Evolutionary conservation across 1,284 basidiomycete genomes (phyloP), one percentile per base, ranked within the genome.

Genomic region (Boletus holoroseus): DNA sequence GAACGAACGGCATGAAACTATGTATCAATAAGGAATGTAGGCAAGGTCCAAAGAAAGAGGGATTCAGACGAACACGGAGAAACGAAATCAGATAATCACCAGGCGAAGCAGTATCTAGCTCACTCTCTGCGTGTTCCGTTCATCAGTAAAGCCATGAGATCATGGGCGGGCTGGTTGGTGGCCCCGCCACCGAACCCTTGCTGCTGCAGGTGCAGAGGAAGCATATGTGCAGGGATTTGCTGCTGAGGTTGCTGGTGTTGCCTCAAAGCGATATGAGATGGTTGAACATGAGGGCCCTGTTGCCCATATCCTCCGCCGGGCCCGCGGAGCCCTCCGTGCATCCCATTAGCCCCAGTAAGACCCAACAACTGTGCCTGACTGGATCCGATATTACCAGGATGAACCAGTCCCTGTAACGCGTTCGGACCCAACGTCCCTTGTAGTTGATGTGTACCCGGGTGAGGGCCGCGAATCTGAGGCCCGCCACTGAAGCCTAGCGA

Each of bases 131-230:
- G 75, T 54, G 70, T 62, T 47, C 82, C 83, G 49, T 83, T 83
- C 85, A 89, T 84, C 56, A 89, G 75, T 54, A 89, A 74, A 37
- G 87, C 81, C 81, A 89, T 88, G 57, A 89, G 68, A 62, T 89
- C 87, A 55, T 83, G 82, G 37, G 79, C 70, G 30, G 79, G 77
- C 60, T 81, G 83, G 53, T 72, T 76, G 63, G 70, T 75, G 15
- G 72, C 68, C 28, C 71, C 61, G 35, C 71, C 58, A 28, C 73
- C 68, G 26, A 76, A 63, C 54, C 74, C 70, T 71, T 79, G 82
- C 58, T 78, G 82, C 55, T 82, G 81, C 44, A 81, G 69, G 58
- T 83, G 83, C 34, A 76, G 76, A n/a, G 79, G 79, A 47, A 81
- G 64, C 55, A 81, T 68, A 49, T 84, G 83, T 11, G 78, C 78